Evolutionary conservation across 192 early-diverging fungal species (phyloP).

Genomic region (Obelidium mucronatum): DNA sequence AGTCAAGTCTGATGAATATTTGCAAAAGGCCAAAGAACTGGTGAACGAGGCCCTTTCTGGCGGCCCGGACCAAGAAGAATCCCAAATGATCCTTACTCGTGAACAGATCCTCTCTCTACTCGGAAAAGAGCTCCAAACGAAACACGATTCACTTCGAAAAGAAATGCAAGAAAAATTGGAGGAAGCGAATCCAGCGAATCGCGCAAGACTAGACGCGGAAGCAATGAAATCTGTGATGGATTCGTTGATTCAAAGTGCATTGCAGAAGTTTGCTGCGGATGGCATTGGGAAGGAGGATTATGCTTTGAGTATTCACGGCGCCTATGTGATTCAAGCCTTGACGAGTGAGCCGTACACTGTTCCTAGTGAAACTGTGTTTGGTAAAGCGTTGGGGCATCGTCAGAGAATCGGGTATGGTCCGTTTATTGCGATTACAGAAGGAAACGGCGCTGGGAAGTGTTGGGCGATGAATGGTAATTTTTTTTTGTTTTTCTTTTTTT

Average conservation of each 20-base stretch:
- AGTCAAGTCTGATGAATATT: background rate
- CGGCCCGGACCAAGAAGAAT: background rate
- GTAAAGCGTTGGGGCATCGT: background rate
- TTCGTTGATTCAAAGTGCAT: conserved; percentile 17
- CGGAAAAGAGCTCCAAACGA: background rate
- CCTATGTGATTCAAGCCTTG: conserved; percentile 1
- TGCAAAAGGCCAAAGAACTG: background rate
- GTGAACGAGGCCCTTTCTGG: conserved; percentile 22
- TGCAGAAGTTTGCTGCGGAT: conserved; percentile 31
- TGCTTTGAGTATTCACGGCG: conserved; percentile 24
- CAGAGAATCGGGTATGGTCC: conserved; percentile 13
- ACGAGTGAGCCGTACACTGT: conserved; percentile 20
- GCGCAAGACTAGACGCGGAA: conserved; percentile 14
- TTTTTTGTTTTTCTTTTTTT: conserved; percentile 11
- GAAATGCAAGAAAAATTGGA: background rate
- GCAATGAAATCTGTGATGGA: conserved; percentile 28
- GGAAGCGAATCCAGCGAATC: background rate
- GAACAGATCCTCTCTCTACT: conserved; percentile 13
- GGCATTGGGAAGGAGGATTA: conserved; percentile 33
- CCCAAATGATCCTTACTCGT: conserved; percentile 24
- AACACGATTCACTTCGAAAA: background rate
- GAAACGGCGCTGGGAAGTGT: conserved; percentile 28
- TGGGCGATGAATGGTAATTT: conserved; percentile 47
- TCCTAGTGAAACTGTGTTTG: background rate
- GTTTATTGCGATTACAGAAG: conserved; percentile 24